These are phyloP conservation scores for Fusarium azukiicola DNA, from an alignment of 2,329 filamentous ascomycete species.

Conservation along the genomic window DNA sequence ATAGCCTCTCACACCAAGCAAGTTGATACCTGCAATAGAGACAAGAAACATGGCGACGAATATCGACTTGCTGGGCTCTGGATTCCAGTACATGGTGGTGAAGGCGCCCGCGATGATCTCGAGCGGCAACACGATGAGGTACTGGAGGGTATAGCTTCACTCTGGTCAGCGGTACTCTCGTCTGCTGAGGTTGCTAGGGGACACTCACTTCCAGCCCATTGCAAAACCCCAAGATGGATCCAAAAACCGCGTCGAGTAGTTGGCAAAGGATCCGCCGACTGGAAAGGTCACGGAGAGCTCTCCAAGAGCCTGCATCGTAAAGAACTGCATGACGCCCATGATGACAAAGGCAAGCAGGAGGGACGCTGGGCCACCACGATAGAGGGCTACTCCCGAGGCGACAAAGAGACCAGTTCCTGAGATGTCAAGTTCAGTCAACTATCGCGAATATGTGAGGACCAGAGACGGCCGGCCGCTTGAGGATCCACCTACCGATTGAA, in stretches of 20 bases:
- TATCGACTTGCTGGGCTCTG: conserved; percentile 81
- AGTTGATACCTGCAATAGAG: conserved; percentile 88
- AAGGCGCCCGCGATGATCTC: conserved; percentile 93
- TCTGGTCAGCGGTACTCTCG: neutral
- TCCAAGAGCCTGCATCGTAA: conserved; percentile 93
- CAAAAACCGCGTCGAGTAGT: conserved; percentile 95
- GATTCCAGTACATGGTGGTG: conserved; percentile 90
- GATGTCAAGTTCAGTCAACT: conserved; percentile 18
- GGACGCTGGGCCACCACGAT: conserved; percentile 87
- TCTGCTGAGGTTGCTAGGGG: neutral
- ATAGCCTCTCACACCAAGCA: conserved; percentile 93
- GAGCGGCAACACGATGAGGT: conserved; percentile 90
- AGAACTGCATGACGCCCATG: conserved; percentile 93
- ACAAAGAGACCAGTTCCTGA: conserved; percentile 91
- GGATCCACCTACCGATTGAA: conserved; percentile 82
- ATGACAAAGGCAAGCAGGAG: conserved; percentile 87
- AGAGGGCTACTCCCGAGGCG: conserved; percentile 87
- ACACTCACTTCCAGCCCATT: conserved; percentile 90
- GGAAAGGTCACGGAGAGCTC: conserved; percentile 95
- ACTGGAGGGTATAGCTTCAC: conserved; percentile 90
- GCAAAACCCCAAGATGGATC: conserved; percentile 97
- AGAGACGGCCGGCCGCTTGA: neutral
- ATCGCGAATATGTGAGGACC: neutral
- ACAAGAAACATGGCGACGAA: conserved; percentile 92
- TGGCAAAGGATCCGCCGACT: conserved; percentile 93